These are phyloP conservation scores for Penicillium antarcticum DNA, from an alignment of 495 filamentous ascomycete genomes.

Conservation along the genomic window DNA sequence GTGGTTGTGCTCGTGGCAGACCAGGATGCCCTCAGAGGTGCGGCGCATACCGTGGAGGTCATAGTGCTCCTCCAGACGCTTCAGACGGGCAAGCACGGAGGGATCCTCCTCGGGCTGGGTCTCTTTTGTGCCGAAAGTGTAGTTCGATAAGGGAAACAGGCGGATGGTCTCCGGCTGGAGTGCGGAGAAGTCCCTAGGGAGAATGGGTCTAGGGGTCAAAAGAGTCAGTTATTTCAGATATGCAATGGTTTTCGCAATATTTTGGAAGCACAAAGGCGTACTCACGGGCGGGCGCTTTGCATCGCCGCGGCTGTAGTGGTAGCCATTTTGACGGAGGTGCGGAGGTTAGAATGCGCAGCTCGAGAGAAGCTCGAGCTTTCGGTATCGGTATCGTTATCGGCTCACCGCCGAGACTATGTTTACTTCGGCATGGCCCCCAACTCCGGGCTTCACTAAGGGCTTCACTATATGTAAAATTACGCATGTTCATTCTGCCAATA, in stretches of 20 bases:
- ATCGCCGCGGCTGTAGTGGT: conserved; percentile 66
- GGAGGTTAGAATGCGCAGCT: conserved; percentile 4
- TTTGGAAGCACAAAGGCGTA: background rate
- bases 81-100: conserved; percentile 86
- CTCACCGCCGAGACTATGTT: background rate
- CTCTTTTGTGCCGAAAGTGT: conserved; percentile 98
- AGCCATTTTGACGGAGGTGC: conserved; percentile 56
- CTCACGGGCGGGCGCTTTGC: conserved; percentile 66
- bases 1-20: conserved; percentile 98
- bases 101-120: conserved; percentile 97
- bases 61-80: conserved; percentile 93
- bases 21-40: conserved; percentile 92
- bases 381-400: too few species aligned
- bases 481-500: too few species aligned
- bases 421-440: background rate
- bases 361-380: background rate
- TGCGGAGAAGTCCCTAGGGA: conserved; percentile 77
- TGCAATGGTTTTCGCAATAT: too few species aligned
- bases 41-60: conserved; percentile 88
- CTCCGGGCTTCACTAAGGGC: background rate
- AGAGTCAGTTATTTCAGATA: background rate
- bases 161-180: conserved; percentile 90
- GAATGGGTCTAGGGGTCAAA: conserved; percentile 55
- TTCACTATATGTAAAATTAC: too few species aligned
- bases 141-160: conserved; percentile 93